A percentile compares a stretch with the other conserved stretches of the same genome.
Conservation (phyloP, 768 basidiomycete genomes). For the Cubamyces sp. region DNA sequence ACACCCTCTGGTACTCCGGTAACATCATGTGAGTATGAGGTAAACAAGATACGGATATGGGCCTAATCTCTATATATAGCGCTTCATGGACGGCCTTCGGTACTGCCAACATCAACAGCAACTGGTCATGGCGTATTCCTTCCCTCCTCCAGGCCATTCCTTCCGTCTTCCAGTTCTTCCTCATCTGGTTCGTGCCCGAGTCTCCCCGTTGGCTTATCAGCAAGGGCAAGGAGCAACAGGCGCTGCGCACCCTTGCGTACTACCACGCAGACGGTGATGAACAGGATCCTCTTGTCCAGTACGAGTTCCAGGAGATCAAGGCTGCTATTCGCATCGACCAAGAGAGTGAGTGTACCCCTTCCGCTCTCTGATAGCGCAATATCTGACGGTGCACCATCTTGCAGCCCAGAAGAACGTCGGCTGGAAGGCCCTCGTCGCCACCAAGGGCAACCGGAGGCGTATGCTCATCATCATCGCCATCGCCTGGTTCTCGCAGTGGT, state of each 20-base stretch:
- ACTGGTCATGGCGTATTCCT: constrained; percentile 86
- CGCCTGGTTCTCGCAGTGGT: constrained; percentile 88
- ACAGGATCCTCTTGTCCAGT: constrained; percentile 67
- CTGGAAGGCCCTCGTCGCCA: constrained; percentile 70
- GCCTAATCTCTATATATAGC: constrained; percentile 19
- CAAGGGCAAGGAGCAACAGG: constrained; percentile 74
- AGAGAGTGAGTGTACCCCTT: constrained; percentile 30
- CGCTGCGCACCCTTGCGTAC: constrained; percentile 71
- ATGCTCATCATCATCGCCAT: constrained; percentile 77
- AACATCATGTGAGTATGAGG: constrained; percentile 61
- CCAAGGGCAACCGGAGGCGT: constrained; percentile 73
- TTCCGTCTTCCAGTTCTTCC: constrained; percentile 62
- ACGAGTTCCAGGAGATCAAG: constrained; percentile 83
- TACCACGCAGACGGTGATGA: constrained; percentile 84
- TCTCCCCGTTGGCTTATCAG: constrained; percentile 83
- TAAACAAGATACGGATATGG: not conserved
- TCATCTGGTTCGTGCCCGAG: constrained; percentile 78
- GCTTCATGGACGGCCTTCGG: constrained; percentile 88
- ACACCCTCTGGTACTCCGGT: constrained; percentile 87
- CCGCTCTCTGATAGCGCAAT: not conserved
- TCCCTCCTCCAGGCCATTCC: constrained; percentile 74
- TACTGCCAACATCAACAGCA: constrained; percentile 66
- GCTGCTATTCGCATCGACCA: constrained; percentile 73
- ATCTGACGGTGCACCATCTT: not conserved
- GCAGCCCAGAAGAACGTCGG: constrained; percentile 59